phyloP scores from a whole-genome alignment of 2,329 filamentous ascomycete species.

The Aspergillus costaricaensis region DNA sequence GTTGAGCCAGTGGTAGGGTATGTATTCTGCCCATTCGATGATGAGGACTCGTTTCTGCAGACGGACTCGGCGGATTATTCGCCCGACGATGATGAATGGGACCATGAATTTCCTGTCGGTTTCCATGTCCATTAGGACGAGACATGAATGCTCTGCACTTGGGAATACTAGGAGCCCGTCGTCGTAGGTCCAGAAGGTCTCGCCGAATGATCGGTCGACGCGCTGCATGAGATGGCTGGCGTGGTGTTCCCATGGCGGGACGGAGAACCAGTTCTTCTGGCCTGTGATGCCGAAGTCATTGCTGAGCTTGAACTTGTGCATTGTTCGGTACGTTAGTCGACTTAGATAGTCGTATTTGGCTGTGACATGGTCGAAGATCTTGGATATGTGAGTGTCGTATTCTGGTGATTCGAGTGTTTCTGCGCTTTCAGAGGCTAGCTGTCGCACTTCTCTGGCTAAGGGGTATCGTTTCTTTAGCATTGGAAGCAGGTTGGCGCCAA shows the following conservation, averaged over 20 bases:
- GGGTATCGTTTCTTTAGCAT: conserved; percentile 57
- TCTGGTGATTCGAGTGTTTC: conserved; percentile 1
- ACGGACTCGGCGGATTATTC: conserved; percentile 57
- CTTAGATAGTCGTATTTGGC: conserved; percentile 58
- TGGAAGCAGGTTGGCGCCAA: conserved; percentile 48
- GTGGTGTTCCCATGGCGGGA: conserved; percentile 46
- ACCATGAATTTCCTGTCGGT: conserved; percentile 48
- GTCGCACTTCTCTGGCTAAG: conserved; percentile 55
- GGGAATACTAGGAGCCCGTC: conserved; percentile 60
- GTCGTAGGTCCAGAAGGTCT: conserved; percentile 58
- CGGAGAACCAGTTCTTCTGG: conserved; percentile 42
- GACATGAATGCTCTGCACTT: conserved; percentile 33
- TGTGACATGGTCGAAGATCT: conserved; percentile 53
- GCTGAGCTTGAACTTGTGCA: conserved; percentile 50
- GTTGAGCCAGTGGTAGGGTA: conserved; percentile 55
- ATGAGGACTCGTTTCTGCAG: conserved; percentile 58
- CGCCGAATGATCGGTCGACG: conserved; percentile 39
- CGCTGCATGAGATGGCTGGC: conserved; percentile 35
- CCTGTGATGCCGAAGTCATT: conserved; percentile 39
- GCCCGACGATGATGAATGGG: conserved; percentile 54
- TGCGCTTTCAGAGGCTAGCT: conserved; percentile 21
- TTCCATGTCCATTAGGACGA: conserved; percentile 55
- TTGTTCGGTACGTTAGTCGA: conserved; percentile 49
- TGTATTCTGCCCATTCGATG: conserved; percentile 63
- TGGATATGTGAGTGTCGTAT: conserved; percentile 19